Conservation (phyloP, 495 filamentous ascomycete species). For the Terfezia boudieri region DNA sequence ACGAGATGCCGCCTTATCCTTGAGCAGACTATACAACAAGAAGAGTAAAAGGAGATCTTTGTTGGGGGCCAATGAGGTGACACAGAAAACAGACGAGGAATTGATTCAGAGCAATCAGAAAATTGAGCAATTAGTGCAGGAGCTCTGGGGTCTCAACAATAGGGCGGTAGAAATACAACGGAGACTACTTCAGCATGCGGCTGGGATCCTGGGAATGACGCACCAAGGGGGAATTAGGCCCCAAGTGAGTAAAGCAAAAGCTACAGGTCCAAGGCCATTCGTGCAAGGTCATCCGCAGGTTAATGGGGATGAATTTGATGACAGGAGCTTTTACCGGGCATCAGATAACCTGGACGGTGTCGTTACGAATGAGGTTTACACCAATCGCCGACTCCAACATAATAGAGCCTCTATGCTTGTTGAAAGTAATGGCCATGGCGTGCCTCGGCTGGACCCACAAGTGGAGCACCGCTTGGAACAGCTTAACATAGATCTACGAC, state of each 20-base stretch:
- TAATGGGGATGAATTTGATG: slow-evolving; percentile 34
- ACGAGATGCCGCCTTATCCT: slow-evolving; percentile 71
- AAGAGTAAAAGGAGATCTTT: slow-evolving; percentile 21
- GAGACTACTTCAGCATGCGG: slow-evolving; percentile 67
- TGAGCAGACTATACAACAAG: slow-evolving; percentile 47
- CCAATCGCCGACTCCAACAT: slow-evolving; percentile 23
- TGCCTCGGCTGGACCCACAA: slow-evolving; percentile 24
- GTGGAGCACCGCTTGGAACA: slow-evolving; percentile 47
- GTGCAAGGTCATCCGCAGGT: neutral
- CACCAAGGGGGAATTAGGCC: slow-evolving; percentile 31
- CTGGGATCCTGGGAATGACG: slow-evolving; percentile 71
- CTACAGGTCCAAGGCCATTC: neutral
- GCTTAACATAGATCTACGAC: slow-evolving; percentile 41
- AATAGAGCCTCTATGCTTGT: slow-evolving; percentile 20
- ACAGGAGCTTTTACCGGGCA: slow-evolving; percentile 53
- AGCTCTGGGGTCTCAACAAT: slow-evolving; percentile 57
- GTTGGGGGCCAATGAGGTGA: slow-evolving; percentile 19
- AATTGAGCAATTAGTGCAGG: slow-evolving; percentile 62
- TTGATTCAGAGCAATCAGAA: slow-evolving; percentile 48
- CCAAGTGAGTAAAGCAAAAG: neutral
- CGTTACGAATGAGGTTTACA: slow-evolving; percentile 25
- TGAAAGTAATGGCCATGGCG: neutral
- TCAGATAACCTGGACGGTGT: slow-evolving; percentile 42
- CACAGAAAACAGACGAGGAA: slow-evolving; percentile 42
- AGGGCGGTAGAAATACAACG: slow-evolving; percentile 46